A percentile compares a stretch with the other conserved stretches of the same genome.
Conservation (phyloP, 495 filamentous ascomycete species). For the Podospora australis region DNA sequence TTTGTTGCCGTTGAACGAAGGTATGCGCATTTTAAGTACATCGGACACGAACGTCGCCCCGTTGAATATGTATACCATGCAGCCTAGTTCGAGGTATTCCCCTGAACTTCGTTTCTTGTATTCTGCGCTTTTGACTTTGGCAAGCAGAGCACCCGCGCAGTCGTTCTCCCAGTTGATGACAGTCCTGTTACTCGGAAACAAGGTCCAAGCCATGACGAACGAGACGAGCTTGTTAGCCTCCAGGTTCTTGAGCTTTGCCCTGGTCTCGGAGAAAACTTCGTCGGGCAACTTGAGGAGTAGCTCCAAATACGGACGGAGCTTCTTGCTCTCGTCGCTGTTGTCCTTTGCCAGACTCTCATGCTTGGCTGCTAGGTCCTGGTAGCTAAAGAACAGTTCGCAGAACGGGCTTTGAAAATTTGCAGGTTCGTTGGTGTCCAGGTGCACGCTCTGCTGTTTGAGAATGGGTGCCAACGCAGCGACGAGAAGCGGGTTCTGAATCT, state of each 20-base stretch:
- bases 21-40: slow-evolving; percentile 14
- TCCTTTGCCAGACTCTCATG: slow-evolving; percentile 8
- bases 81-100: slow-evolving; percentile 11
- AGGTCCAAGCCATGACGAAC: slow-evolving; percentile 32
- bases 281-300: slow-evolving; percentile 30
- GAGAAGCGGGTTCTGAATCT: slow-evolving; percentile 32
- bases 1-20: slow-evolving; percentile 21
- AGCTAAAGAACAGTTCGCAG: slow-evolving; percentile 31
- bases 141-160: slow-evolving; percentile 28
- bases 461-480: slow-evolving; percentile 27
- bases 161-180: slow-evolving; percentile 25
- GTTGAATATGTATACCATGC: slow-evolving; percentile 26
- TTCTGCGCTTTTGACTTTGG: slow-evolving; percentile 21
- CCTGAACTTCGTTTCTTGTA: slow-evolving; percentile 5
- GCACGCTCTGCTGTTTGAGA: slow-evolving; percentile 25
- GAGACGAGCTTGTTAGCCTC: slow-evolving; percentile 22
- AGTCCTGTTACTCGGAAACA: slow-evolving; percentile 28
- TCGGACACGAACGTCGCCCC: slow-evolving; percentile 27
- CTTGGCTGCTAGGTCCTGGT: slow-evolving; percentile 27
- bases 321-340: slow-evolving; percentile 1
- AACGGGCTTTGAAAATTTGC: slow-evolving; percentile 31
- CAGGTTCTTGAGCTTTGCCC: slow-evolving; percentile 23
- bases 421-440: slow-evolving; percentile 26
- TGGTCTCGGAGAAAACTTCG: slow-evolving; percentile 31
- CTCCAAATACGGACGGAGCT: slow-evolving; percentile 23